phyloP scores from a whole-genome alignment of 208 protist species.

The Blastocrithidia nonstop region DNA sequence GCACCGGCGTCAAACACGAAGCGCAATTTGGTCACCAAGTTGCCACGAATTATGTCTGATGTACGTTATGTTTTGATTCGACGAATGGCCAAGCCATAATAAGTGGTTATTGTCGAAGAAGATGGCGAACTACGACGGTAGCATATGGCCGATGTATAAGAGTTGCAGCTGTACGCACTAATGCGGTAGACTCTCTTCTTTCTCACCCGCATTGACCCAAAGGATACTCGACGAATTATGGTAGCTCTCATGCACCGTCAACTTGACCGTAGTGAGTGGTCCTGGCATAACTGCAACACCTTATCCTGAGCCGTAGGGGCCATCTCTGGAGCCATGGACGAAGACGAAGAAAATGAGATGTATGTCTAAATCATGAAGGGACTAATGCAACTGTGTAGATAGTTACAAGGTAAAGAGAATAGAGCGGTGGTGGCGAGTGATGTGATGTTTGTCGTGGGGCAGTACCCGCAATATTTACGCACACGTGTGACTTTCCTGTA shows the following conservation, averaged over 20 bases:
- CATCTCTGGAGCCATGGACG: slow-evolving; percentile 91
- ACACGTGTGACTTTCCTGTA: slow-evolving; percentile 96
- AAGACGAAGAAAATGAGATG: slow-evolving; percentile 95
- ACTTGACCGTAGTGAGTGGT: slow-evolving; percentile 88
- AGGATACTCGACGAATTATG: slow-evolving; percentile 96
- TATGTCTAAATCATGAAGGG: slow-evolving; percentile 96
- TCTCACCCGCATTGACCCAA: slow-evolving; percentile 92
- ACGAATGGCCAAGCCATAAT: slow-evolving; percentile 98
- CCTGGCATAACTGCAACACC: slow-evolving; percentile 94
- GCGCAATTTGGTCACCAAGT: slow-evolving; percentile 40
- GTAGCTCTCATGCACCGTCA: slow-evolving; percentile 54
- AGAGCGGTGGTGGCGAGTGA: slow-evolving; percentile 97
- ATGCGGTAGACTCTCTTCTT: slow-evolving; percentile 96
- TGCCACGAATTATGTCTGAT: slow-evolving; percentile 60
- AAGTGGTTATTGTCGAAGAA: slow-evolving; percentile 98
- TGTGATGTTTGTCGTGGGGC: slow-evolving; percentile 99
- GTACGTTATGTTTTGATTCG: slow-evolving; percentile 92
- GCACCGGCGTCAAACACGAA: slow-evolving; percentile 24
- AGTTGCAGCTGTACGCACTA: slow-evolving; percentile 94
- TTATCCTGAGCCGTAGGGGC: slow-evolving; percentile 99
- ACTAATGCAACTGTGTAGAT: slow-evolving; percentile 94
- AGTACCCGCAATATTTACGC: slow-evolving; percentile 97
- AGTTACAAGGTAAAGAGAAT: slow-evolving; percentile 92
- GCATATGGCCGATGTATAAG: slow-evolving; percentile 93
- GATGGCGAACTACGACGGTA: slow-evolving; percentile 96